Evolutionary conservation across 2,329 filamentous ascomycete genomes (phyloP), one percentile per base, ranked within the genome.

Genomic region (Aspergillus ustus): DNA sequence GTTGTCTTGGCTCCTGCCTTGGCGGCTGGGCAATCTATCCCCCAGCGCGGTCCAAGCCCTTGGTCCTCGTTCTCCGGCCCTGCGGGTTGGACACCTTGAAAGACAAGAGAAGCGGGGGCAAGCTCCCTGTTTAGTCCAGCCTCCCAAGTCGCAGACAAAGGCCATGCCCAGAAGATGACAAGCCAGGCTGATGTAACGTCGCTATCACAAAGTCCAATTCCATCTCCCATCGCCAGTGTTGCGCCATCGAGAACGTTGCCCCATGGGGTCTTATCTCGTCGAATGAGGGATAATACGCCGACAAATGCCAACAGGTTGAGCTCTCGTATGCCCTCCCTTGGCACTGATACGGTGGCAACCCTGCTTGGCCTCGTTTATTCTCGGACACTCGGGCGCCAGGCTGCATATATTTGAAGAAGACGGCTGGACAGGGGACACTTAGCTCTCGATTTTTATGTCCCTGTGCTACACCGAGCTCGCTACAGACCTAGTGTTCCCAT

Each of bases 161-260:
- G 19, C 17, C 7, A 13, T 25, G 48, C 48, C 48, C 28, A 51
- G 48, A 25, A 15, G 13, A 19, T 15, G 25, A 31, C 48, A 31
- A 51, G 48, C 48, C 28, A 51, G 19, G 25, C 19, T n/a, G 52
- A 55, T 55, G 52, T 44, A 55, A 55, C 52, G 37, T 43, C 28
- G 40, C 52, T 55, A 54, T 44, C 20, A 54, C 20, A 9, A 43
- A 25, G 8, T 22, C 19, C 31, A 28, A 44, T 54, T 15, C 52
- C 40, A 46, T 40, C 8, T 40, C 34, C 11, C 34, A 5, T 15
- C 15, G 9, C 8, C 17, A 13, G 17, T 31, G 20, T 29, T 5
- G 3, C 17, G 9, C 49, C 49, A n/a, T 51, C 25, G 11, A 51
- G 8, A 22, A 25, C 22, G 31, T 51, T 31, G 49, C 49, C 49